Conservation (phyloP, 305 asterid genomes). For the Fraxinus latifolia region DNA sequence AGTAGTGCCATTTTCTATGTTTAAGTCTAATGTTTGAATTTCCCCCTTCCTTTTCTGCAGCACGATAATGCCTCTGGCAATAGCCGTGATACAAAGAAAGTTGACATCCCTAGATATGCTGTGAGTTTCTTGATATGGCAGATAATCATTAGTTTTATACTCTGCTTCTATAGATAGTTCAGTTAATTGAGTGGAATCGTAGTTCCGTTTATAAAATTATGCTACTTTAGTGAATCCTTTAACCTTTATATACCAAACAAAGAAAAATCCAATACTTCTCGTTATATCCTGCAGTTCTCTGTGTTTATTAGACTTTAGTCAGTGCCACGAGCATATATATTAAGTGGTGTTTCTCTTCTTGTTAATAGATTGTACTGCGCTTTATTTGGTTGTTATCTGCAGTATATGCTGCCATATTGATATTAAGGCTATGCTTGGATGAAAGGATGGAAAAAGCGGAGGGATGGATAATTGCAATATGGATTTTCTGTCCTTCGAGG, state of each 20-base stretch:
- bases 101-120: slow-evolving; percentile 68
- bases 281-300: neutral
- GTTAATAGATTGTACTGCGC: neutral
- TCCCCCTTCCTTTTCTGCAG: slow-evolving; percentile 33
- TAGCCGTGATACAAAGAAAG: slow-evolving; percentile 32
- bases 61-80: slow-evolving; percentile 32
- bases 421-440: neutral
- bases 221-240: neutral
- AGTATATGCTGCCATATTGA: neutral
- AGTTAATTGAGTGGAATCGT: neutral
- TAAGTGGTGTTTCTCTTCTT: neutral
- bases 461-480: neutral
- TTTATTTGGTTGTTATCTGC: neutral
- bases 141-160: neutral
- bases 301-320: neutral
- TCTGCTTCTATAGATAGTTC: neutral
- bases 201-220: slow-evolving; percentile 2
- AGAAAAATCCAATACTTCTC: neutral
- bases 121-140: slow-evolving; percentile 47
- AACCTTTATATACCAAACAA: neutral
- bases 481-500: neutral
- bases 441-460: neutral
- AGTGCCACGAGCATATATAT: neutral
- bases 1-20: slow-evolving; percentile 2
- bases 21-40: neutral